phyloP scores from a whole-genome alignment of 345 rosid species.

The Eucalyptus viminalis region DNA sequence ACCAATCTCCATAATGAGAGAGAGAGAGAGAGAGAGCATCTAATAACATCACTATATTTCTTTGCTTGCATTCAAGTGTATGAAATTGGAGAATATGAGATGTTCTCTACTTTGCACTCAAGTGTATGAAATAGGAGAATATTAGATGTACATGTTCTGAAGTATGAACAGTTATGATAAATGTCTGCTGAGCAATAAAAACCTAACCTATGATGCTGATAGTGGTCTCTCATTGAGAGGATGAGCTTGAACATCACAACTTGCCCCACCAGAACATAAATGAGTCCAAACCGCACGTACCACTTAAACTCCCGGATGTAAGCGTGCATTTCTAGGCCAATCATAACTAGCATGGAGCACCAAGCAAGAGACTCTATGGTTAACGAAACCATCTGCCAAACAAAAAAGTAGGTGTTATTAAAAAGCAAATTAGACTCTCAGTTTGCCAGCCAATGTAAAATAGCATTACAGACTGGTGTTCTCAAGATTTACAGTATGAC shows the following conservation, averaged over 20 bases:
- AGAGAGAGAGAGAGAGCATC: not conserved
- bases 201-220: constrained; percentile 24
- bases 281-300: constrained; percentile 73
- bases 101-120: not conserved
- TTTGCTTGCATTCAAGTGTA: not conserved
- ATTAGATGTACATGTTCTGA: not conserved
- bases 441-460: not conserved
- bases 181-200: not conserved
- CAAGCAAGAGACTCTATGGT: constrained; percentile 63
- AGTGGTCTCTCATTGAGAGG: constrained; percentile 33
- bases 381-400: constrained; percentile 47
- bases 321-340: constrained; percentile 52
- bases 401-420: not conserved
- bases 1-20: not conserved
- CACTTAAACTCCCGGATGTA: constrained; percentile 68
- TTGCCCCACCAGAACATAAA: constrained; percentile 78
- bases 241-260: constrained; percentile 70
- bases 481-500: not conserved
- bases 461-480: not conserved
- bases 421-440: not conserved
- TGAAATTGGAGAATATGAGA: not conserved
- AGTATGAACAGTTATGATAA: not conserved
- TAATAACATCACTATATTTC: not conserved
- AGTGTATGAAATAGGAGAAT: not conserved
- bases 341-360: constrained; percentile 67